A percentile compares a stretch with the other conserved stretches of the same genome.
Evolutionary conservation across 2,329 filamentous ascomycete genomes (phyloP).

Genomic region (Trichothecium sympodiale): DNA sequence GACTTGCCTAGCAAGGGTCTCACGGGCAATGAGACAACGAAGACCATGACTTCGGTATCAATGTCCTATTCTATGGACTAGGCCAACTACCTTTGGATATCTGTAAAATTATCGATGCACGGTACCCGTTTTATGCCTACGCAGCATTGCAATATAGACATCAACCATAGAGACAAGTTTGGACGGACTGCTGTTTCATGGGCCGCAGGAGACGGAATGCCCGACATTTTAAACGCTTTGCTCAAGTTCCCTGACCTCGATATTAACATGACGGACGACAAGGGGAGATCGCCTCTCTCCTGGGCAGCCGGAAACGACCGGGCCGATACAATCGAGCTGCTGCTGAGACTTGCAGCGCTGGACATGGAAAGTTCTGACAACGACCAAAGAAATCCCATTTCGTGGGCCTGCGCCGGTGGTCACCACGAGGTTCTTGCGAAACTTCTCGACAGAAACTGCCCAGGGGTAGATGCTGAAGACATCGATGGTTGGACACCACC

Average conservation of each 20-base stretch:
- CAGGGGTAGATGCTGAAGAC: constrained; percentile 19
- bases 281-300: constrained; percentile 18
- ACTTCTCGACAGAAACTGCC: constrained; percentile 15
- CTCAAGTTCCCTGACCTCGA: constrained; percentile 13
- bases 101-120: constrained; percentile 12
- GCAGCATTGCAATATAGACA: constrained; percentile 15
- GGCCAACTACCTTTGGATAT: constrained; percentile 11
- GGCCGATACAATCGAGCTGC: constrained; percentile 10
- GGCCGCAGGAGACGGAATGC: constrained; percentile 18
- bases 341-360: constrained; percentile 14
- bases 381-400: constrained; percentile 17
- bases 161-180: constrained; percentile 18
- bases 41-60: constrained; percentile 7
- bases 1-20: neutral
- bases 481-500: constrained; percentile 23
- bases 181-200: constrained; percentile 22
- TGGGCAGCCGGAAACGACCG: constrained; percentile 19
- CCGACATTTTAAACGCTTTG: constrained; percentile 12
- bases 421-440: constrained; percentile 14
- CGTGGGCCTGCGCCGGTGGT: constrained; percentile 15
- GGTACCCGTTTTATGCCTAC: constrained; percentile 22
- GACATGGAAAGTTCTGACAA: constrained; percentile 17
- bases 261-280: constrained; percentile 15
- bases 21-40: constrained; percentile 3
- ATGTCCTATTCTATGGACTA: constrained; percentile 15